Base-by-base conservation (phyloP, 805 yeast species). In the Jamesozyma hellenica region DNA sequence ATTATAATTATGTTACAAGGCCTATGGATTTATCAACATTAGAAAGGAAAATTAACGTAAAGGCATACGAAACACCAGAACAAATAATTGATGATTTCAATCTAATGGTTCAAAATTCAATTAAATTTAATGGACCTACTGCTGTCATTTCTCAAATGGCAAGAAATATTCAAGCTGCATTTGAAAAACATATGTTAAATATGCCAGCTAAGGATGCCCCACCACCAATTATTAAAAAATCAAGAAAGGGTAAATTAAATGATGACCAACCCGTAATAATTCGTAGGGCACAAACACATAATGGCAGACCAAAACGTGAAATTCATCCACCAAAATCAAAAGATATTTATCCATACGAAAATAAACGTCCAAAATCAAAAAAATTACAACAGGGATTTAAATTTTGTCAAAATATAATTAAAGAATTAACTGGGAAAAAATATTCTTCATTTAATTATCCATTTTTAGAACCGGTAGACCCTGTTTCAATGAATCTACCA, bases 11-110 rank as follows among this genome's bases (percentile, higher is more conserved):
- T 53, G 77, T 92, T 52, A 71, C 74, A 47, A 70, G 80, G 52
- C 98, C 98, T 30, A 92, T 92, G 96, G 97, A 90, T 60, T 67
- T 92, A 27, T 74, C 88, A 3, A 86, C 96, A 1, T 83, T 92
- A 48, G 98, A 92, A 62, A 75, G 73, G 51, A 90, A 88, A 61
- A 64, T 88, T 30, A 68, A 57, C 31, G 75, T 61, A 7, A 75
- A 77, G 53, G 88, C 85, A 2, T 92, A 88, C 61, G 81, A 72
- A 46, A 69, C 72, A 4, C 79, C 87, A 10, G 72, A 72, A 46
- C 77, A 78, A 46, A 74, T 88, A 32, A 73, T 71, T 17, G 80
- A 72, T 4, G 96, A 88, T 63, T 82, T 87, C 64, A 79, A 83
- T 52, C 66, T 83, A 47, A 85, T 92, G 79, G 90, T 92, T 12